These are phyloP conservation scores for Cucumis melo DNA, from an alignment of 306 rosid species.

Conservation along the genomic window DNA sequence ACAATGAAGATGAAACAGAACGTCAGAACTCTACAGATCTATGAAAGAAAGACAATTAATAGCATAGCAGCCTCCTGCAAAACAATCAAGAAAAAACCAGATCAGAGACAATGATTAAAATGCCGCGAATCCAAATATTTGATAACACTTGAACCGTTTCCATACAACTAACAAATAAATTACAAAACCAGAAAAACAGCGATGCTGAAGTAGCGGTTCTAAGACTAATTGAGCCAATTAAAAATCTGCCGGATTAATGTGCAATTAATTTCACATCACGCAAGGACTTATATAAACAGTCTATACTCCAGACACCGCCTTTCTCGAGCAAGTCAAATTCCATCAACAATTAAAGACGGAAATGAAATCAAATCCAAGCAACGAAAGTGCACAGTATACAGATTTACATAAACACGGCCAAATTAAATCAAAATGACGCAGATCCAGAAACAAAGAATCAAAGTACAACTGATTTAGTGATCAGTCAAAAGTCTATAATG, in stretches of 20 bases:
- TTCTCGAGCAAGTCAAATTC: not conserved
- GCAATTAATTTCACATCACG: not conserved
- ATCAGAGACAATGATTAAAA: slow-evolving; percentile 14
- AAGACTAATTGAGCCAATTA: not conserved
- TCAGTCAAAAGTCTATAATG: slow-evolving; percentile 19
- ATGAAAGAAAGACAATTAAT: slow-evolving; percentile 20
- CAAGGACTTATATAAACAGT: not conserved
- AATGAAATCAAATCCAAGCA: slow-evolving; percentile 11
- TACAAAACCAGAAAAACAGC: not conserved
- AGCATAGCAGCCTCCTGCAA: slow-evolving; percentile 43
- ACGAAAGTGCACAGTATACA: not conserved
- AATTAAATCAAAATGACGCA: slow-evolving; percentile 10
- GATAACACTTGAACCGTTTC: not conserved
- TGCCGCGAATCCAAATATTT: not conserved
- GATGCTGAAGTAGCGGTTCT: not conserved
- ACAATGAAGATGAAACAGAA: slow-evolving; percentile 16
- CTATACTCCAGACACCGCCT: not conserved
- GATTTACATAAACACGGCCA: slow-evolving; percentile 11
- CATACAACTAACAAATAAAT: not conserved
- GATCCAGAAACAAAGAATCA: slow-evolving; percentile 27
- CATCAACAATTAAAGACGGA: not conserved
- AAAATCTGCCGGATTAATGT: not conserved
- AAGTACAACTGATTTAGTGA: slow-evolving; percentile 12
- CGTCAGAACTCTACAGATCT: slow-evolving; percentile 54
- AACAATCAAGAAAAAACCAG: slow-evolving; percentile 2